These are phyloP conservation scores for Mycogone perniciosa DNA, from an alignment of 2,329 filamentous ascomycete genomes.

Conservation along the genomic window DNA sequence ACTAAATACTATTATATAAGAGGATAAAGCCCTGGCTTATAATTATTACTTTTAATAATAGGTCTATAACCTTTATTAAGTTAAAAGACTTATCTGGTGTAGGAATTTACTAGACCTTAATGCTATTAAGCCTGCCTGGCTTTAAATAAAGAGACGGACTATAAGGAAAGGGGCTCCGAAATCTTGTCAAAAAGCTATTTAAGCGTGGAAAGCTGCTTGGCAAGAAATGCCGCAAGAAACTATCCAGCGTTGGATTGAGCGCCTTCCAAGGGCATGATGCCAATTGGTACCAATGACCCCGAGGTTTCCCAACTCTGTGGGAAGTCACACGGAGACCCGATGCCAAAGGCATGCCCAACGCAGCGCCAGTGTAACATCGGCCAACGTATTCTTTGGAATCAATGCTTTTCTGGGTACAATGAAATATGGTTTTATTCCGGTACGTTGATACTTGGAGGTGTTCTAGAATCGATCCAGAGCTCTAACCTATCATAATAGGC, in stretches of 20 bases:
- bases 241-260: conserved; percentile 12
- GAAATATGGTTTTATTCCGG: too few relatives aligned
- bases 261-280: conserved; percentile 4
- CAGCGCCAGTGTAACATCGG: too few relatives aligned
- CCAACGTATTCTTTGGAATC: too few relatives aligned
- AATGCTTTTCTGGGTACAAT: too few relatives aligned
- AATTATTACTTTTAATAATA: background rate
- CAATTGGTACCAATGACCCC: too few relatives aligned
- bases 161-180: conserved; percentile 10
- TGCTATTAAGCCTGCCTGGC: conserved; percentile 13
- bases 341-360: too few relatives aligned
- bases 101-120: conserved; percentile 16
- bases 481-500: too few relatives aligned
- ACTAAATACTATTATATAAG: conserved; percentile 13
- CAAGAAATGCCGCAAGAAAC: conserved; percentile 5
- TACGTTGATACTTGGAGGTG: too few relatives aligned
- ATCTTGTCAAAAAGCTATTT: conserved; percentile 7
- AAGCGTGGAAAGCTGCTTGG: conserved; percentile 2
- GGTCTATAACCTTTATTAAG: background rate
- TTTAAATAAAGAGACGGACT: conserved; percentile 15
- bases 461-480: too few relatives aligned
- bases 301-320: too few relatives aligned
- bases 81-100: conserved; percentile 1
- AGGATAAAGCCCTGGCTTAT: conserved; percentile 14
- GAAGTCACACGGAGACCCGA: too few relatives aligned